Conservation (phyloP, 768 basidiomycete species). For the Lyophyllum shimeji region DNA sequence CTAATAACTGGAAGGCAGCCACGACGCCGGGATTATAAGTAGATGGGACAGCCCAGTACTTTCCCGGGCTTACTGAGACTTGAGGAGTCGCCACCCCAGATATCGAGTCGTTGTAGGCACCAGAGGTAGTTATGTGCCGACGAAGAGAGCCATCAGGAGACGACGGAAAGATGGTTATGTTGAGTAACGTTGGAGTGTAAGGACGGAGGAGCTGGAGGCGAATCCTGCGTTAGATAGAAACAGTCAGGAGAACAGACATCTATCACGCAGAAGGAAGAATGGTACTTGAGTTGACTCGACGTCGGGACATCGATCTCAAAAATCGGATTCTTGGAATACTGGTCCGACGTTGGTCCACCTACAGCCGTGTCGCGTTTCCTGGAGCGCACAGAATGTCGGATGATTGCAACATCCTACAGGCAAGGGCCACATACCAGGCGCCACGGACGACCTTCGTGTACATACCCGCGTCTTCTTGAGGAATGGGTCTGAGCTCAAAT, state of each 20-base stretch:
- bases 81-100: constrained; percentile 68
- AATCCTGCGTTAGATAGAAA: constrained; percentile 41
- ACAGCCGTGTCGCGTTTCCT: constrained; percentile 63
- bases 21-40: constrained; percentile 64
- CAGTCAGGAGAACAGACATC: not conserved
- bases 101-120: constrained; percentile 73
- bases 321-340: constrained; percentile 68
- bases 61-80: constrained; percentile 53
- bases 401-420: not conserved
- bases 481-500: constrained; percentile 64
- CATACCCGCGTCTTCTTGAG: constrained; percentile 92
- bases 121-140: constrained; percentile 63
- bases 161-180: constrained; percentile 57
- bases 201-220: constrained; percentile 63
- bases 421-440: constrained; percentile 52
- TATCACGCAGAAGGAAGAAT: constrained; percentile 3
- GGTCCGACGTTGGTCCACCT: constrained; percentile 66
- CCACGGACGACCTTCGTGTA: constrained; percentile 69
- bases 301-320: constrained; percentile 60
- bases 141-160: constrained; percentile 29
- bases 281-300: constrained; percentile 60
- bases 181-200: constrained; percentile 47
- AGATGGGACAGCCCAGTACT: constrained; percentile 73
- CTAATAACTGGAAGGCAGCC: constrained; percentile 56
- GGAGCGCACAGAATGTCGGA: not conserved